Evolutionary conservation across 495 filamentous ascomycete species (phyloP).

Genomic region (Geoglossum glabrum): DNA sequence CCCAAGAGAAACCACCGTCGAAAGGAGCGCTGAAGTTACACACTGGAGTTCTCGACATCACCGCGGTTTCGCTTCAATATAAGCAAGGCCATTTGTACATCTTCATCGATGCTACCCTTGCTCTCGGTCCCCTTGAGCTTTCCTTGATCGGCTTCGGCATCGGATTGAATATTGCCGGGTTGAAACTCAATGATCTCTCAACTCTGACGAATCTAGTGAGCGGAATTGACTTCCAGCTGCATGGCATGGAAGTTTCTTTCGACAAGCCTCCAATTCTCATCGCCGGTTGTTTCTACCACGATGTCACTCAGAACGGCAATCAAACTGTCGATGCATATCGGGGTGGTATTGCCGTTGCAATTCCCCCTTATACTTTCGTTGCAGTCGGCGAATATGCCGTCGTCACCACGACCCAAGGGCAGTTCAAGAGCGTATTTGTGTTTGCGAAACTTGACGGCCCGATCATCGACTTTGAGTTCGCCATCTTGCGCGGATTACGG

Average conservation of each 20-base stretch:
- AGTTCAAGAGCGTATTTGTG: not conserved
- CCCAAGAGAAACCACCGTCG: not conserved
- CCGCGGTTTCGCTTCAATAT: not conserved
- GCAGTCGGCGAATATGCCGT: not conserved
- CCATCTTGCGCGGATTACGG: not conserved
- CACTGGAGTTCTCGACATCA: not conserved
- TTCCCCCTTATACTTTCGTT: not conserved
- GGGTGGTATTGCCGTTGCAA: not conserved
- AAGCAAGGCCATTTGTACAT: not conserved
- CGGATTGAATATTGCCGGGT: not conserved
- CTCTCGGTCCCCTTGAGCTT: not conserved
- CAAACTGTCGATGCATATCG: not conserved
- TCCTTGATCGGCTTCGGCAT: not conserved
- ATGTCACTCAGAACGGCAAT: too few relatives aligned
- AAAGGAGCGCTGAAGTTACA: not conserved
- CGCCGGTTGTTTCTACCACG: slow-evolving; percentile 20
- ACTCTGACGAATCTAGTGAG: not conserved
- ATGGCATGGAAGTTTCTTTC: slow-evolving; percentile 20
- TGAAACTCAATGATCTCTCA: slow-evolving; percentile 6
- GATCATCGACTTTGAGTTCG: not conserved
- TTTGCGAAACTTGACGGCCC: not conserved
- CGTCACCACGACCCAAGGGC: not conserved
- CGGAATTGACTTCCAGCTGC: slow-evolving; percentile 8
- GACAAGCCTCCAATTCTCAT: slow-evolving; percentile 21
- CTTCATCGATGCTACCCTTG: not conserved